These are phyloP conservation scores for Apiospora koreana DNA, from an alignment of 2,329 filamentous ascomycete species.

Conservation along the genomic window DNA sequence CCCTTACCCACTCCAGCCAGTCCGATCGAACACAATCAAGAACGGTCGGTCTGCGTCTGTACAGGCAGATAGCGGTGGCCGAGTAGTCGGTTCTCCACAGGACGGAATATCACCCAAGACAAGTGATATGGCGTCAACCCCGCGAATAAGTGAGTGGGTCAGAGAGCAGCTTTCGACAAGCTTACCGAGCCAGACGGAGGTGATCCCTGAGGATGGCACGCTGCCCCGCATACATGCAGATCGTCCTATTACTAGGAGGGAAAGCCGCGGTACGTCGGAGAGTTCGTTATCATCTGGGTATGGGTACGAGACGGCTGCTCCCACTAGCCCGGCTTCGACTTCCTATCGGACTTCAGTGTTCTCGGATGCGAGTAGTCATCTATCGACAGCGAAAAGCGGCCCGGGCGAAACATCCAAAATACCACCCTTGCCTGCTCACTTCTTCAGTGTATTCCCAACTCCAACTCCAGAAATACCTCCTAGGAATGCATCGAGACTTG, in stretches of 20 bases:
- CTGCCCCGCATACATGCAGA: not conserved
- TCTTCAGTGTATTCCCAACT: not conserved
- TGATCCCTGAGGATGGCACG: not conserved
- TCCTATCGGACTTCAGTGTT: slow-evolving; percentile 8
- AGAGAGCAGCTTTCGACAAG: slow-evolving; percentile 9
- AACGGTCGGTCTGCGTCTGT: not conserved
- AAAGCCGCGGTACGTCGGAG: not conserved
- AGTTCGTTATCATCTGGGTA: not conserved
- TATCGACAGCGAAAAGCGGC: not conserved
- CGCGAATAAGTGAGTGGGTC: slow-evolving; percentile 14
- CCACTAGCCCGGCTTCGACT: slow-evolving; percentile 2
- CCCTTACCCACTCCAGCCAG: no score
- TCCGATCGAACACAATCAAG: not conserved
- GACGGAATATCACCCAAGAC: not conserved
- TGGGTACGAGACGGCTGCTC: not conserved
- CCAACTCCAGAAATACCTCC: not conserved
- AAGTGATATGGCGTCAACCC: not conserved
- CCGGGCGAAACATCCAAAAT: not conserved
- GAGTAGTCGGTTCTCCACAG: not conserved
- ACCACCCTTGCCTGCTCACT: not conserved
- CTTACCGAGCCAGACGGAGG: not conserved
- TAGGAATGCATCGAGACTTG: not conserved
- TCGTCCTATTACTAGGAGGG: not conserved
- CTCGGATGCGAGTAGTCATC: not conserved
- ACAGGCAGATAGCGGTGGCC: not conserved